A percentile compares a stretch with the other conserved stretches of the same genome.
phyloP scores from a whole-genome alignment of 495 filamentous ascomycete species.

The Tuber umbilicatum region DNA sequence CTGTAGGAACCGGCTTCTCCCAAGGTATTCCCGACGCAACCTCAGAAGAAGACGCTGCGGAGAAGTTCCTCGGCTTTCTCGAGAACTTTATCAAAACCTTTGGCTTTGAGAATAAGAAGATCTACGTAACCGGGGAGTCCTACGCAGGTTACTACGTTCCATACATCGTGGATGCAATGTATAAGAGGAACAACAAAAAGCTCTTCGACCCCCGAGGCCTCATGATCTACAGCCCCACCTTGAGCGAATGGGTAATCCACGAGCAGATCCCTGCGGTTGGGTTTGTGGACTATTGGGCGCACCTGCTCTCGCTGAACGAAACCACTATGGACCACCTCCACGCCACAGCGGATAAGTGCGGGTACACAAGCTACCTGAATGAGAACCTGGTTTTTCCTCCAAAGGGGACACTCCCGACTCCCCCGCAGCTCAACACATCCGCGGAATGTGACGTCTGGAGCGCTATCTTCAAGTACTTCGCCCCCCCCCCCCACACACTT shows the following conservation, averaged over 20 bases:
- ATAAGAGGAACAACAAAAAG: conserved; percentile 59
- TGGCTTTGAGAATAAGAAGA: conserved; percentile 54
- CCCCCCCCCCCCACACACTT: neutral
- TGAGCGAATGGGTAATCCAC: conserved; percentile 50
- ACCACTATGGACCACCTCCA: conserved; percentile 58
- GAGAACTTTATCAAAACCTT: conserved; percentile 65
- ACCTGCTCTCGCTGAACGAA: conserved; percentile 60
- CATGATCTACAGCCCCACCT: conserved; percentile 63
- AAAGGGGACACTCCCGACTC: conserved; percentile 50
- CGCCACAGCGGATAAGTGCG: conserved; percentile 53
- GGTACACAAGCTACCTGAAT: conserved; percentile 57
- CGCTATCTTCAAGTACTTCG: conserved; percentile 22
- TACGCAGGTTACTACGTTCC: conserved; percentile 74
- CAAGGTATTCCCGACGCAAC: conserved; percentile 57
- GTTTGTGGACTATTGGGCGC: conserved; percentile 57
- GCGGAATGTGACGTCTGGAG: conserved; percentile 24
- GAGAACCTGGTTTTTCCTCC: conserved; percentile 65
- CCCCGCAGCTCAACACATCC: conserved; percentile 11
- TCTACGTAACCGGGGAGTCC: conserved; percentile 64
- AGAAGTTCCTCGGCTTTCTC: conserved; percentile 65
- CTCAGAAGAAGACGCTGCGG: conserved; percentile 58
- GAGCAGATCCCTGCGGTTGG: conserved; percentile 54
- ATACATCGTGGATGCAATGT: conserved; percentile 66
- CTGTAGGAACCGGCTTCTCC: conserved; percentile 68
- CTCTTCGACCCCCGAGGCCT: conserved; percentile 65